phyloP scores from a whole-genome alignment of 2,329 filamentous ascomycete species.

The Clarireedia monteithiana region DNA sequence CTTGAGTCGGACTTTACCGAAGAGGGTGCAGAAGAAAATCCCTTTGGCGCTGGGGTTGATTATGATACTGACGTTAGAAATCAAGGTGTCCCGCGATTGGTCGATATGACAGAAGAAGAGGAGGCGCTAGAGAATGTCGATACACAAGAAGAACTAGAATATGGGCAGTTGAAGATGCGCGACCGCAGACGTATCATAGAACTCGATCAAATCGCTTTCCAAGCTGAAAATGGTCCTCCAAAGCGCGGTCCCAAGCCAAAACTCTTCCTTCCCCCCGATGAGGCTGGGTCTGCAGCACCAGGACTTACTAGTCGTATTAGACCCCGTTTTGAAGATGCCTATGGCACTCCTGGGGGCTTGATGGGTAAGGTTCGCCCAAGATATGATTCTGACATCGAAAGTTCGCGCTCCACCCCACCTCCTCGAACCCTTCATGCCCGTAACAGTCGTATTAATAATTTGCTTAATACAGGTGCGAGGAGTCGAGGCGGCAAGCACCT shows the following conservation, averaged over 20 bases:
- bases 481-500: slow-evolving; percentile 49
- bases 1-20: slow-evolving; percentile 90
- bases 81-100: slow-evolving; percentile 61
- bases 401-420: slow-evolving; percentile 44
- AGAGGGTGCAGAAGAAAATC: slow-evolving; percentile 82
- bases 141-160: slow-evolving; percentile 58
- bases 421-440: slow-evolving; percentile 31
- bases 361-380: slow-evolving; percentile 57
- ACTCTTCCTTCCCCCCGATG: slow-evolving; percentile 30
- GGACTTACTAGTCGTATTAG: slow-evolving; percentile 53
- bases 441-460: slow-evolving; percentile 28
- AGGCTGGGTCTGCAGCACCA: slow-evolving; percentile 35
- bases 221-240: slow-evolving; percentile 38
- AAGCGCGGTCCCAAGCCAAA: slow-evolving; percentile 42
- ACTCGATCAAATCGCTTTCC: slow-evolving; percentile 52
- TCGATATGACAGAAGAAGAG: slow-evolving; percentile 57
- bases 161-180: slow-evolving; percentile 65
- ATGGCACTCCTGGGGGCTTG: slow-evolving; percentile 37
- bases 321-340: slow-evolving; percentile 45
- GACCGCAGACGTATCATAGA: slow-evolving; percentile 69
- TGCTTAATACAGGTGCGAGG: slow-evolving; percentile 21
- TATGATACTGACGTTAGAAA: slow-evolving; percentile 58
- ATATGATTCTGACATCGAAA: slow-evolving; percentile 49
- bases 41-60: slow-evolving; percentile 69
- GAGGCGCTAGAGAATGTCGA: slow-evolving; percentile 67